A percentile compares a stretch with the other conserved stretches of the same genome.
phyloP scores from a whole-genome alignment of 2,329 filamentous ascomycete genomes.

The Colletotrichum sp. region DNA sequence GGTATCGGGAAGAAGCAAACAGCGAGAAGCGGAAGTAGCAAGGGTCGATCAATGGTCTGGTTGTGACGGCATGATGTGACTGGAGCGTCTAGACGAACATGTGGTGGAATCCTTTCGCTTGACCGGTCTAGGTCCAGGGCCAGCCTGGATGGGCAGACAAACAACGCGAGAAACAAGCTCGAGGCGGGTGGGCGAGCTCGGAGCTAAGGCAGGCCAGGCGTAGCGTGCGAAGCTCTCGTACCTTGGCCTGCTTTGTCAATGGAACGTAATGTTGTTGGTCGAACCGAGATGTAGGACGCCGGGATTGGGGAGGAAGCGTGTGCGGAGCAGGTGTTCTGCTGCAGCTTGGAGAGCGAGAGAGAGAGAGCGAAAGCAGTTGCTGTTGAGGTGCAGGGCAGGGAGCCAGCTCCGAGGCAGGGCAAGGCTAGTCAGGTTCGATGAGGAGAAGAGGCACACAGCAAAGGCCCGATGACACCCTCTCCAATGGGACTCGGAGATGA shows the following conservation, averaged over 20 bases:
- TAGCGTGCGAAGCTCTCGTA: background rate
- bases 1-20: background rate
- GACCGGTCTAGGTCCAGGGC: background rate
- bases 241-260: background rate
- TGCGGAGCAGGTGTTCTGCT: background rate
- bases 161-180: background rate
- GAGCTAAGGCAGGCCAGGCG: background rate
- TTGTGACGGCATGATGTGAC: conserved; percentile 16
- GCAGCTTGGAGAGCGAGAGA: background rate
- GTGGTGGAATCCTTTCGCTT: conserved; percentile 16
- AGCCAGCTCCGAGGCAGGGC: conserved; percentile 7
- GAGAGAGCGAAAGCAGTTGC: background rate
- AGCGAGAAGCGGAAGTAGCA: background rate
- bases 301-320: background rate
- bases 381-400: background rate
- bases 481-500: background rate
- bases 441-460: background rate
- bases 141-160: background rate
- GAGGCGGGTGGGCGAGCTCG: background rate
- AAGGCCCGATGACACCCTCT: conserved; percentile 15
- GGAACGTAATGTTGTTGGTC: background rate
- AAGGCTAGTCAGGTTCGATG: background rate
- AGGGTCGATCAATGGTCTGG: background rate
- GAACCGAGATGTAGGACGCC: background rate
- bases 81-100: conserved; percentile 21